These are phyloP conservation scores for Candida frijolesensis DNA, from an alignment of 1,139 yeast species.

Conservation along the genomic window DNA sequence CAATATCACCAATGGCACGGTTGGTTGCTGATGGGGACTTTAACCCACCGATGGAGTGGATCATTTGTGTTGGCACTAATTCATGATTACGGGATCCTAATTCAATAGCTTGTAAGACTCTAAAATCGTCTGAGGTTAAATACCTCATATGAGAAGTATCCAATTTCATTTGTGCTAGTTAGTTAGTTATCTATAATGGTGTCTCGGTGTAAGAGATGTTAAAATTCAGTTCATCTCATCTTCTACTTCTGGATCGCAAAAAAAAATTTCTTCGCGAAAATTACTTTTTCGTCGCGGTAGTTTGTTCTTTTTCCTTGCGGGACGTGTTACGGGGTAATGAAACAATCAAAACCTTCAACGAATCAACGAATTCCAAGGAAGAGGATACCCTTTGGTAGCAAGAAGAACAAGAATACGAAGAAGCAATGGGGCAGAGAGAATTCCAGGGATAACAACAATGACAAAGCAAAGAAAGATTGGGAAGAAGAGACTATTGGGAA, in stretches of 20 bases:
- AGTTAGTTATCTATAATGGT: not conserved
- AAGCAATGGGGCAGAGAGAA: not conserved
- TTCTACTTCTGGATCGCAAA: not conserved
- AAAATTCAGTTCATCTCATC: not conserved
- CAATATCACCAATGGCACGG: conserved; percentile 79
- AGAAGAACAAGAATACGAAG: not conserved
- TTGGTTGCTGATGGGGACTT: conserved; percentile 77
- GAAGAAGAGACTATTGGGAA: not conserved
- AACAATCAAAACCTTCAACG: not conserved
- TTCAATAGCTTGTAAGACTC: conserved; percentile 87
- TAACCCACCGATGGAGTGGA: conserved; percentile 77
- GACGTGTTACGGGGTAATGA: not conserved
- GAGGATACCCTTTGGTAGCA: not conserved
- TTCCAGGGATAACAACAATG: not conserved
- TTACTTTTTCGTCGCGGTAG: not conserved
- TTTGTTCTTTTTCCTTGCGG: not conserved
- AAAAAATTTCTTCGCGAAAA: not conserved
- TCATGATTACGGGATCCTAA: conserved; percentile 92
- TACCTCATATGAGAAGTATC: conserved; percentile 94
- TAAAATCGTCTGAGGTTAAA: conserved; percentile 85
- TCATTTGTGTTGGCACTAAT: conserved; percentile 86
- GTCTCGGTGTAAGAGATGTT: not conserved
- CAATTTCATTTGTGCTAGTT: conserved; percentile 64
- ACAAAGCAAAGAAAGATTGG: not conserved
- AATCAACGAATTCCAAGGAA: not conserved